Percentiles rank a stretch among this genome's conserved stretches.
Conservation (phyloP, 306 rosid genomes). For the Casuarina equisetifolia region DNA sequence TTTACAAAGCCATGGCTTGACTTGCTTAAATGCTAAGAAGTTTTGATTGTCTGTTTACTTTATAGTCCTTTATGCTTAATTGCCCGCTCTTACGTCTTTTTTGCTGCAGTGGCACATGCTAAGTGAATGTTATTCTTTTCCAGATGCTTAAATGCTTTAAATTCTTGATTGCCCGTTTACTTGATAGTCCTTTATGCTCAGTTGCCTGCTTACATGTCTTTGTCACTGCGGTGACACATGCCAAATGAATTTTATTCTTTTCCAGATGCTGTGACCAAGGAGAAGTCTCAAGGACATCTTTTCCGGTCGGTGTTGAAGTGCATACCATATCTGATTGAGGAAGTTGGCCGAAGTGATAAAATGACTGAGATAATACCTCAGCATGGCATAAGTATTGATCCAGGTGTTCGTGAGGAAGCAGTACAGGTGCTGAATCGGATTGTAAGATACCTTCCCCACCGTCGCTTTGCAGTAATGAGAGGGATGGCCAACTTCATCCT, state of each 20-base stretch:
- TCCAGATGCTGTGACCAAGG: conserved; percentile 95
- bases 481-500: conserved; percentile 96
- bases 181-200: background rate
- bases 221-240: conserved; percentile 26
- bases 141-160: conserved; percentile 53
- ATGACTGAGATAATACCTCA: conserved; percentile 99
- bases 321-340: conserved; percentile 96
- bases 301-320: conserved; percentile 96
- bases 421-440: conserved; percentile 92
- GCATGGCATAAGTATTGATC: conserved; percentile 99
- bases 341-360: conserved; percentile 96
- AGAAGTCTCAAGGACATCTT: conserved; percentile 94
- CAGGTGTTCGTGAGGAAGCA: conserved; percentile 99
- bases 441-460: conserved; percentile 87
- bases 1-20: background rate
- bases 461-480: conserved; percentile 95
- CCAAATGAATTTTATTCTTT: conserved; percentile 27
- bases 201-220: conserved; percentile 5
- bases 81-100: conserved; percentile 9
- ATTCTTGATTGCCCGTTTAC: background rate
- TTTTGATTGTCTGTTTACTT: background rate
- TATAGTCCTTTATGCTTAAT: conserved; percentile 1
- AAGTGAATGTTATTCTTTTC: conserved; percentile 33
- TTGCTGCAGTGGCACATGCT: conserved; percentile 24
- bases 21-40: background rate